Evolutionary conservation across 331 rosid genomes (phyloP).

Genomic region (Telfairia occidentalis): DNA sequence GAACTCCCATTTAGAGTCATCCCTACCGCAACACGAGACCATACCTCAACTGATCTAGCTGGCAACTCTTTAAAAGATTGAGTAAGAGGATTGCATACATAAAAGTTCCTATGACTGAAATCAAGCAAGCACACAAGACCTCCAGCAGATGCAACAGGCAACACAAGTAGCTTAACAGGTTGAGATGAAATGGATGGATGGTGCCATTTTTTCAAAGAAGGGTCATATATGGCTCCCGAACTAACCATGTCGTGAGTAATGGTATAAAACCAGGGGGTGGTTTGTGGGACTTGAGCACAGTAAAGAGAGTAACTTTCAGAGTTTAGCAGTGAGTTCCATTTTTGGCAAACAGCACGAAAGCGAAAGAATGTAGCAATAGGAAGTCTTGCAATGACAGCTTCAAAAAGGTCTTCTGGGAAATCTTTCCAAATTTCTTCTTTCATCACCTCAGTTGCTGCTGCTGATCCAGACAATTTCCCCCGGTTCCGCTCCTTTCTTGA

Average conservation of each 20-base stretch:
- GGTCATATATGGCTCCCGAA: constrained; percentile 72
- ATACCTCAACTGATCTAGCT: constrained; percentile 46
- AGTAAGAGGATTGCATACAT: constrained; percentile 73
- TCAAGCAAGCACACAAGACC: constrained; percentile 76
- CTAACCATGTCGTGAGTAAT: constrained; percentile 49
- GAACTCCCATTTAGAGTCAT: constrained; percentile 46
- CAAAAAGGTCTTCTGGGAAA: constrained; percentile 80
- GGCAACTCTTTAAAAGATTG: constrained; percentile 78
- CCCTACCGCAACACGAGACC: constrained; percentile 70
- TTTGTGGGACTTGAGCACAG: constrained; percentile 44
- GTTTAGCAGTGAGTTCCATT: constrained; percentile 66
- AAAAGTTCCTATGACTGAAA: constrained; percentile 48
- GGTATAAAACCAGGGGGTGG: constrained; percentile 80
- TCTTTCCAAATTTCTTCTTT: constrained; percentile 76
- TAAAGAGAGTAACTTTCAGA: constrained; percentile 67
- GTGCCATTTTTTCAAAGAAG: constrained; percentile 74
- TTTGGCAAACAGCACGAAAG: constrained; percentile 71
- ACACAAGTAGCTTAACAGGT: constrained; percentile 35
- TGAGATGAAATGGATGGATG: constrained; percentile 46
- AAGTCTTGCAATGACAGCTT: constrained; percentile 80
- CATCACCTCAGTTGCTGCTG: constrained; percentile 44
- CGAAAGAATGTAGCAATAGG: constrained; percentile 72
- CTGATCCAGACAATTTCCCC: constrained; percentile 39
- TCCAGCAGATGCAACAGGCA: constrained; percentile 81
- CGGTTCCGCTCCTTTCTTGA: constrained; percentile 49